Evolutionary conservation across 495 filamentous ascomycete species (phyloP), one percentile per base, ranked within the genome.

Genomic region (Talaromyces wortmannii): DNA sequence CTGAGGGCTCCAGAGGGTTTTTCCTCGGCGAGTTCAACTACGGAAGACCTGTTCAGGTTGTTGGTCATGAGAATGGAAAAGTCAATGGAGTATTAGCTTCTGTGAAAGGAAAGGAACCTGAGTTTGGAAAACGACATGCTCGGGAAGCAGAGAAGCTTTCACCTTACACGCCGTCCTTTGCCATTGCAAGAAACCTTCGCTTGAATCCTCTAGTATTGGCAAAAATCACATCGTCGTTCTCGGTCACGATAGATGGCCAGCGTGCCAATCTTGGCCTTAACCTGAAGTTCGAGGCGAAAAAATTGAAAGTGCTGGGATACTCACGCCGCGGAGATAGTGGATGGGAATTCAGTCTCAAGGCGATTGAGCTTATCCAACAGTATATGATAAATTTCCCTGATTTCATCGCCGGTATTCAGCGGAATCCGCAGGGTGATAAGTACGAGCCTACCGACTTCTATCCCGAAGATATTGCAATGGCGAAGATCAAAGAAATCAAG

Each of bases 21-120:
- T 99, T 96, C 75, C 72, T 99, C n/a, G 95, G 95, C 44, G 95
- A 97, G 4, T 92, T 85, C 72, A 89, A 89, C 62, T 97, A 95
- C 61, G 95, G 95, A 11, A 82, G 91, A 45, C 94, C 95, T 1
- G 71, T 96, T 13, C 83, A 95, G 69, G 83, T 99, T 50, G 80
- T 80, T n/a, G 80, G 83, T 3, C 88, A 96, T 61, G 77, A 76
- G 8, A 74, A 80, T 47, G 85, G 87, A 58, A 90, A 85, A 62
- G 85, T 88, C 13, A 84, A 88, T 57, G 83, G 95, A 49, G 81
- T 87, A 75, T 71, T 99, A 36, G 83, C 83, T 6, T 78, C 80
- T 10, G 68, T 85, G 43, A 82, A 83, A 59, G 78, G 72, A 4
- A 85, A 81, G 55, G 90, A 97, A 60, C 81, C 82, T 0, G 89